Evolutionary conservation across 2,329 filamentous ascomycete genomes (phyloP), one percentile per base, ranked within the genome.

Genomic region (Penicillium psychrosexuale): DNA sequence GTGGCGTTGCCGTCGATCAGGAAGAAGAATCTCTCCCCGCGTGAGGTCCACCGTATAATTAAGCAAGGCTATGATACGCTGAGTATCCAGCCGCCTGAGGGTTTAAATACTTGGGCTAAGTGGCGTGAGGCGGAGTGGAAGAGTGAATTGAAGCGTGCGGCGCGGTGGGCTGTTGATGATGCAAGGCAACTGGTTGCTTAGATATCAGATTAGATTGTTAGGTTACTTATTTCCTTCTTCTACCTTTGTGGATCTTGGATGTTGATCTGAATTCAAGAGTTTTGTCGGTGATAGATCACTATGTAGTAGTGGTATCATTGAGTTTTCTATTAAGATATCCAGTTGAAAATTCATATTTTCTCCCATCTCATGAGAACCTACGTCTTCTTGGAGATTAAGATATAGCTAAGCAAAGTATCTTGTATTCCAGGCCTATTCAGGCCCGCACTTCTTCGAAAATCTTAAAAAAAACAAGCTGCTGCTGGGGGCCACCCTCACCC

Each of bases 61-160:
- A 96, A 96, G 76, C 89, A 95, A 72, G 94, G 94, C 0, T 97
- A 97, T 68, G 93, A 97, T 73, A 96, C 92, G 34, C 75, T 99
- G 66, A 93, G 89, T 60, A 95, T 99, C 51, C 90, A 95, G 73
- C 86, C 90, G 0, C 91, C 87, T 66, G 92, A 96, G 69, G 92
- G 90, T 0, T 72, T 96, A 62, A 92, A 93, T 70, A 84, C 86
- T 36, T 96, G 91, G 90, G 89, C 91, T 61, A 84, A 81, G 69
- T 97, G 90, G 72, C 81, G 93, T 13, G 94, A 97, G 77, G 89
- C 88, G 2, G 91, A 96, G 61, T 87, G 91, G 78, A 88, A 91
- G 75, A 83, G 82, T 6, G 77, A 94, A 64, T 74, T 99, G 71
- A 99, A 99, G 81, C 91, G 88, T 76, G 87, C 93, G 74, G 89